Base-by-base conservation (phyloP, 176 grass and related monocot genomes). In the Carex pumila region DNA sequence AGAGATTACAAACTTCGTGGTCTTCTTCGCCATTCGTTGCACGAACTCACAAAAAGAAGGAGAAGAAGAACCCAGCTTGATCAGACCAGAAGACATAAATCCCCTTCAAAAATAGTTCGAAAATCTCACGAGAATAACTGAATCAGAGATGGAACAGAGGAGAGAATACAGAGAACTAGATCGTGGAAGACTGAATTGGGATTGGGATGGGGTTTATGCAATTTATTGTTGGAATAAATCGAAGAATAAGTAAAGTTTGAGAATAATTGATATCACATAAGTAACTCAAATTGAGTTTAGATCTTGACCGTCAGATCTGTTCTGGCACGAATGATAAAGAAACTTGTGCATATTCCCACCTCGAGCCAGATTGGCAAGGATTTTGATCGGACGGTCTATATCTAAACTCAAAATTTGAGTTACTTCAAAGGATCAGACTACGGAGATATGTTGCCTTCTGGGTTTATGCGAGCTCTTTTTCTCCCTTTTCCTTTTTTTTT, bases 51-150 rank as follows among this genome's bases (percentile, higher is more conserved):
- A 62, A 3, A 56, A 60, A 29, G 61, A 82, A 54, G 80, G 52
- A 65, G 78, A 59, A 65, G 78, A 59, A 63, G 61, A 32, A 66
- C 1, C 45, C 61, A 82, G 21, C 80, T 67, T 65, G 59, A 22
- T 54, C 37, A 82, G 80, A 82, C 0, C 58, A 13, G 2, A 82
- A 4, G 61, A 67, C 80, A 82, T 82, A 66, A 82, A 65, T 49
- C n/a, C 8, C 17, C 80, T 21, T 39, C 50, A 81, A 63, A 63
- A 64, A 64, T 43, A 81, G 15, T 15, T 80, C 32, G 12, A 81
- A 49, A 65, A 61, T 49, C 3, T 32, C 17, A 64, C 7, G 9
- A 18, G 64, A 64, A 34, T 72, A 41, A 19, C 12, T 37, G 39
- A 81, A 47, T 5, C 10, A 45, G 25, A 61, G n/a, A 41, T 11